Evolutionary conservation across 2,329 filamentous ascomycete genomes (phyloP).

Genomic region (Lachnellula hyalina): DNA sequence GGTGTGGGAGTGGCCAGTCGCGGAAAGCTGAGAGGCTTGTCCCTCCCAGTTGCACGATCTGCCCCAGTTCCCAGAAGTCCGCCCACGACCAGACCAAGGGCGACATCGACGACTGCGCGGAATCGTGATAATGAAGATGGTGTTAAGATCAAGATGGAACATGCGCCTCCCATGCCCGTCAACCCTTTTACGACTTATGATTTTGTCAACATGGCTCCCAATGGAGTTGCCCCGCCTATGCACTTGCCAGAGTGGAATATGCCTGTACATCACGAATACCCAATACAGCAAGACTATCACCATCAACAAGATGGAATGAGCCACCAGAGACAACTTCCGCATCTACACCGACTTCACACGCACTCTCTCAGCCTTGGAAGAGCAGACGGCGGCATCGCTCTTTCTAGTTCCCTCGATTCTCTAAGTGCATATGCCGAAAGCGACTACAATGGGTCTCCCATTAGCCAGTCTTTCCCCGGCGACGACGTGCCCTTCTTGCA

Average conservation of each 20-base stretch:
- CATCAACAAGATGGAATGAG: slow-evolving; percentile 22
- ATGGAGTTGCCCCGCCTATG: slow-evolving; percentile 23
- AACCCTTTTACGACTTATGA: slow-evolving; percentile 34
- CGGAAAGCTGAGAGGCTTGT: slow-evolving; percentile 86
- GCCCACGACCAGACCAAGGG: slow-evolving; percentile 24
- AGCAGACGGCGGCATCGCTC: slow-evolving; percentile 20
- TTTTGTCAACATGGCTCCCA: slow-evolving; percentile 35
- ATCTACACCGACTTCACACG: slow-evolving; percentile 44
- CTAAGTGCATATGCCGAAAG: slow-evolving; percentile 48
- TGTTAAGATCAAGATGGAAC: slow-evolving; percentile 30
- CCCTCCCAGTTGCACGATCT: slow-evolving; percentile 63
- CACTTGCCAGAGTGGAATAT: slow-evolving; percentile 31
- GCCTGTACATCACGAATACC: slow-evolving; percentile 24
- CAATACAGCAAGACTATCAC: slow-evolving; percentile 17
- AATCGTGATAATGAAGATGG: slow-evolving; percentile 22
- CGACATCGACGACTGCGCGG: slow-evolving; percentile 22
- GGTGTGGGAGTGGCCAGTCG: slow-evolving; percentile 92
- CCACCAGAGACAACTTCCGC: slow-evolving; percentile 37
- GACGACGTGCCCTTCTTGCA: slow-evolving; percentile 53
- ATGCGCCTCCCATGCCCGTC: slow-evolving; percentile 15
- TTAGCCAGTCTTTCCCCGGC: slow-evolving; percentile 48
- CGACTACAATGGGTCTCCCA: slow-evolving; percentile 47
- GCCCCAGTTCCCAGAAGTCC: slow-evolving; percentile 39
- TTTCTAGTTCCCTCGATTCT: slow-evolving; percentile 40
- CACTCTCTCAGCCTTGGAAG: slow-evolving; percentile 40